These are phyloP conservation scores for Lasiosphaeris hirsuta DNA, from an alignment of 495 filamentous ascomycete genomes.

Conservation along the genomic window DNA sequence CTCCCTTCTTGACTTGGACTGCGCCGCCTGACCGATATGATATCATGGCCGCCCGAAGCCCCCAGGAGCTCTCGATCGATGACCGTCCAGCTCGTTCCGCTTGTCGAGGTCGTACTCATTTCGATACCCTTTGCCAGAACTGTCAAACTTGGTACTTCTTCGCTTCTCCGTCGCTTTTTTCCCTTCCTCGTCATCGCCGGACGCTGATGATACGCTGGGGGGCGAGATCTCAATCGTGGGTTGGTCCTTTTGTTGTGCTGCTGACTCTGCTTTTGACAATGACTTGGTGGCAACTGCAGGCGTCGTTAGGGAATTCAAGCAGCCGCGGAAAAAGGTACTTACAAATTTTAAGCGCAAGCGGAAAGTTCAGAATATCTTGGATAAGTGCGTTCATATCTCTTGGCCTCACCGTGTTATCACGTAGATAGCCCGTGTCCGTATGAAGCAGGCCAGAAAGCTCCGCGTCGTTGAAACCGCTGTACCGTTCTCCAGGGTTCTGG, in stretches of 20 bases:
- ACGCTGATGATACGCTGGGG: constrained; percentile 5
- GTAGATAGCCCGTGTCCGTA: constrained; percentile 2
- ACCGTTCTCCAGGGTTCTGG: neutral
- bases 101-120: constrained; percentile 1
- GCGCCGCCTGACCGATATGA: too few species aligned
- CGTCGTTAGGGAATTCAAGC: constrained; percentile 3
- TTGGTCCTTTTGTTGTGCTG: neutral
- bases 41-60: too few species aligned
- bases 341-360: constrained; percentile 2
- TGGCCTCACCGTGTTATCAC: too few species aligned
- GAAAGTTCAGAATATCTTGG: neutral
- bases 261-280: neutral
- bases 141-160: constrained; percentile 8
- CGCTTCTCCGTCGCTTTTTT: constrained; percentile 6
- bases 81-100: neutral
- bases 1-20: too few species aligned
- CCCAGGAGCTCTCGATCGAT: too few species aligned
- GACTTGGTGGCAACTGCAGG: constrained; percentile 7
- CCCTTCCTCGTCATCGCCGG: constrained; percentile 3
- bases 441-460: constrained; percentile 1
- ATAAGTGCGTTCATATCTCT: constrained; percentile 1
- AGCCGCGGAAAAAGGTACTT: constrained; percentile 4
- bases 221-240: too few species aligned
- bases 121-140: constrained; percentile 5
- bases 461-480: constrained; percentile 3